Base-by-base conservation (phyloP, 441 rosid genomes). In the Lagerstroemia fauriei region DNA sequence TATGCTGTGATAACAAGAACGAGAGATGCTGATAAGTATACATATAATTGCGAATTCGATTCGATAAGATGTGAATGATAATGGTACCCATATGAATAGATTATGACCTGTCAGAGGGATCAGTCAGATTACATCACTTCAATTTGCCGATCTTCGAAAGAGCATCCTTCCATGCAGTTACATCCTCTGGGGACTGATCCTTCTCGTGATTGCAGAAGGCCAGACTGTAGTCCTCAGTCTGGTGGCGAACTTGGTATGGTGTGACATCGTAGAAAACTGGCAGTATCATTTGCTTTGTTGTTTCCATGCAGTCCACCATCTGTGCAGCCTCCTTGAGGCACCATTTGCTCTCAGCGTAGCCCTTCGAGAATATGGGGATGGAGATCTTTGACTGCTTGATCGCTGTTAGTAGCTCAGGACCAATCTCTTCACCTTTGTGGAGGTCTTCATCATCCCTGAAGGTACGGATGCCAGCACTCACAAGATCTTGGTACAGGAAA, bases 131-230 rank as follows among this genome's bases (percentile, higher is more conserved):
- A 77, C 77, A 77, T 69, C 84, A 76, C 63, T 38, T 66, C 32
- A 82, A 12, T 31, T 59, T 29, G 8, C 73, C 84, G 68, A 82
- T 48, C 68, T 10, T 25, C 56, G 13, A 3, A 34, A 70, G 71
- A 53, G 81, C 77, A 51, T n/a, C 31, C 71, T 41, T 71, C 80
- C 84, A 77, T 61, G 18, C 44, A n/a, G 34, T 27, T 20, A 82
- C 72, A 44, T 22, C 56, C 44, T 32, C 57, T 24, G 27, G 22
- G n/a, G 53, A 4, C 3, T 59, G 71, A 34, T 25, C 8, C 32
- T 44, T 16, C 69, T 25, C 0, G 7, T 82, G 77, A 32, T 4
- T n/a, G 14, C 0, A 2, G 31, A 82, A 29, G 44, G 77, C 69
- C n/a, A 20, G 17, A 3, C 29, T 6, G 7, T 76, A 77, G 29